Conservation (phyloP, 495 filamentous ascomycete species). For the Trichoderma erinaceum region DNA sequence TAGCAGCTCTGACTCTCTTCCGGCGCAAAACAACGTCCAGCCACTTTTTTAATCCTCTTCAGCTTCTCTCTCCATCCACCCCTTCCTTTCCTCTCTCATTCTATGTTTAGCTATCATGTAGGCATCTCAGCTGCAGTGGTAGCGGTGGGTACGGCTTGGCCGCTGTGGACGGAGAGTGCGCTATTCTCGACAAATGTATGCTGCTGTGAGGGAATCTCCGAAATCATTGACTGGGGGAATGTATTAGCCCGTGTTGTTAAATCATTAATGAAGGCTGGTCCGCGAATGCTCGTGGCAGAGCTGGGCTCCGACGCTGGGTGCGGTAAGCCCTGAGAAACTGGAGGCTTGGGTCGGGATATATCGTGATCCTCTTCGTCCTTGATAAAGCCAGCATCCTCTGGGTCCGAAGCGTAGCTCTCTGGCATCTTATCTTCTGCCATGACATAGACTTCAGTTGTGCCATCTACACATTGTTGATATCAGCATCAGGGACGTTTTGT, state of each 20-base stretch:
- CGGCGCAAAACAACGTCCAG: no score
- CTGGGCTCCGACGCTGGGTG: slow-evolving; percentile 25
- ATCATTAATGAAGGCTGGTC: slow-evolving; percentile 26
- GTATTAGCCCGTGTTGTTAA: slow-evolving; percentile 28
- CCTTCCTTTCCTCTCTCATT: no score
- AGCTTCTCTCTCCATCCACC: no score
- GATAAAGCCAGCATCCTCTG: slow-evolving; percentile 28
- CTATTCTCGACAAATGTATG: slow-evolving; percentile 29
- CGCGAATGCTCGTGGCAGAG: slow-evolving; percentile 27
- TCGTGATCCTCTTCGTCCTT: slow-evolving; percentile 28
- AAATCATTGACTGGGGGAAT: slow-evolving; percentile 23
- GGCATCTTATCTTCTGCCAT: slow-evolving; percentile 29
- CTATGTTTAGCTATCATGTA: no score
- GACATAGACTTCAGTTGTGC: slow-evolving; percentile 34
- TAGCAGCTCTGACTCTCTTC: no score
- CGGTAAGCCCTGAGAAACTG: slow-evolving; percentile 25
- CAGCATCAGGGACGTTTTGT: no score
- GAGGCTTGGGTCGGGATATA: slow-evolving; percentile 24
- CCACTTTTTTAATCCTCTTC: no score
- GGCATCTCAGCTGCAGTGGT: neutral
- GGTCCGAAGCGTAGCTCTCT: slow-evolving; percentile 26
- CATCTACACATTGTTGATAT: slow-evolving; percentile 26
- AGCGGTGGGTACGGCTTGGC: neutral
- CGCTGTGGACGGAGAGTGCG: slow-evolving; percentile 24
- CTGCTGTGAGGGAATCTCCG: slow-evolving; percentile 29